Base-by-base conservation (phyloP, 2,329 filamentous ascomycete genomes). In the Aspergillus sergii region DNA sequence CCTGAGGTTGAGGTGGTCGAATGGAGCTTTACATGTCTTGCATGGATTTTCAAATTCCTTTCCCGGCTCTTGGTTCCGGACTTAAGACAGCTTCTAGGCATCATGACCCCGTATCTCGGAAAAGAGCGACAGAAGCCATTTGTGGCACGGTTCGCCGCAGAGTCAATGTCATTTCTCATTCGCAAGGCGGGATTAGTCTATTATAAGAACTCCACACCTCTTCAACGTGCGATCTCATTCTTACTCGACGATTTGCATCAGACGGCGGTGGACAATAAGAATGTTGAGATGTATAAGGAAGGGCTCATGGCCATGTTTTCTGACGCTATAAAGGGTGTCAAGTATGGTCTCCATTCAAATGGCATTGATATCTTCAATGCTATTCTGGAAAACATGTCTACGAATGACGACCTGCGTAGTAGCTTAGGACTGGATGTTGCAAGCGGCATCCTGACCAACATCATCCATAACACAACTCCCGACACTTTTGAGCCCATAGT, bases 1-100 rank as follows among this genome's bases (percentile, higher is more conserved):
- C 85, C 91, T 61, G 90, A 92, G 72, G 89, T 92, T 30, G 92
- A 94, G 66, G 93, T 96, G n/a, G 92, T 98, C 57, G 95, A 99
- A 80, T 98, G 94, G 94, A 94, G 92, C 57, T 99, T 99, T 79
- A 93, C 90, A 14, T 94, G 92, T 70, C 83, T 99, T 61, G 93
- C 95, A 53, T 99, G 96, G 84, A 84, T 98, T 46, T 97, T 99
- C 86, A 99, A 99, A 76, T 98, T 98, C 74, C 86, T 99, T 6
- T 96, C 93, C 2, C 89, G 92, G 67, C 85, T 98, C 0, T 80
- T 99, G 26, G 91, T 95, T 0, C 90, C 93, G 4, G 92, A 99
- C 73, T 80, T 99, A 66, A 85, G 91, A 65, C 93, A 94, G 54
- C 89, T 96, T 2, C 94, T 93, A 74, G 87, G 92, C 72, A 87